Conservation (phyloP, 176 grass and related monocot species). For the Poa pratensis region DNA sequence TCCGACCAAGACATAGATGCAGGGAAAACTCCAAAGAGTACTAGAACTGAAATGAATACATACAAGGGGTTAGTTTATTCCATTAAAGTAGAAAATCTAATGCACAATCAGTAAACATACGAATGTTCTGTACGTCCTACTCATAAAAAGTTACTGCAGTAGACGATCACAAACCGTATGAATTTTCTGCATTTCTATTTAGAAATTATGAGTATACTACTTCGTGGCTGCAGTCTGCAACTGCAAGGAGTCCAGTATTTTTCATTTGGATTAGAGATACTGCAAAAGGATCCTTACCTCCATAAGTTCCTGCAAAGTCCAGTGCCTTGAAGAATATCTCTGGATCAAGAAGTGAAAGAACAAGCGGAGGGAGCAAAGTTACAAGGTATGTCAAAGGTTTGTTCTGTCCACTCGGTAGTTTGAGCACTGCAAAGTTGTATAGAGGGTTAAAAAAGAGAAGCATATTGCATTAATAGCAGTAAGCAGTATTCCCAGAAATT, state of each 20-base stretch:
- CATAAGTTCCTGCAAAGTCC: conserved; percentile 99
- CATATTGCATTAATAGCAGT: conserved; percentile 1
- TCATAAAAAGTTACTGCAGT: conserved; percentile 30
- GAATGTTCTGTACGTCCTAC: not conserved
- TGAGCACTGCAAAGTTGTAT: conserved; percentile 73
- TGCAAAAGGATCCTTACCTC: conserved; percentile 62
- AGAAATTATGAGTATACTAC: conserved; percentile 11
- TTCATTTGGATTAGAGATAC: not conserved
- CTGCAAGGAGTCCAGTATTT: not conserved
- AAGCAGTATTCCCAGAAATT: not conserved
- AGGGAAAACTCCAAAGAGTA: conserved; percentile 89
- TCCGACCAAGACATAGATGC: conserved; percentile 98
- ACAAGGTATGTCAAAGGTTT: conserved; percentile 72
- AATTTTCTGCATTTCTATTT: not conserved
- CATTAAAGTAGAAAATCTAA: not conserved
- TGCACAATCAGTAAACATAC: not conserved
- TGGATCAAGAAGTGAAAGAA: conserved; percentile 82
- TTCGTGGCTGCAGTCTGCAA: conserved; percentile 15
- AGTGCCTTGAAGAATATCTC: conserved; percentile 98
- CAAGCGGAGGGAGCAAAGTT: conserved; percentile 79
- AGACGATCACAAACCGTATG: conserved; percentile 3
- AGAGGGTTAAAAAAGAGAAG: conserved; percentile 4
- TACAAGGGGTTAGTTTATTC: conserved; percentile 37
- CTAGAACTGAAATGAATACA: conserved; percentile 65
- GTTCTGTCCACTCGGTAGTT: conserved; percentile 82